These are phyloP conservation scores for Colletotrichum chlorophyti DNA, from an alignment of 2,329 filamentous ascomycete genomes.

Conservation along the genomic window DNA sequence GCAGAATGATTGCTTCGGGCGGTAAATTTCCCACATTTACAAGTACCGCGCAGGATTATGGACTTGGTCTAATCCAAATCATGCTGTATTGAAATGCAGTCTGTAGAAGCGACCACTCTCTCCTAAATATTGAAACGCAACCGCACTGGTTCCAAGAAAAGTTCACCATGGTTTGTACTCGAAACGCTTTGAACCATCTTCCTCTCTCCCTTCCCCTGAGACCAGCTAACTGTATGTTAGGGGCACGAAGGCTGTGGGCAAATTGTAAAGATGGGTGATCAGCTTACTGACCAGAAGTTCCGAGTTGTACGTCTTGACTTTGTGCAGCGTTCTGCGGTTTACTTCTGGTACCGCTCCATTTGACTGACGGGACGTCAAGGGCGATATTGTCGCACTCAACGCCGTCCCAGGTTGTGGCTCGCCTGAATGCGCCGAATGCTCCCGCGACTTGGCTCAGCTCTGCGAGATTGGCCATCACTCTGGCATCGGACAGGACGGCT, in stretches of 20 bases:
- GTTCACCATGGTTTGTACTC: slow-evolving; percentile 32
- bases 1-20: slow-evolving; percentile 43
- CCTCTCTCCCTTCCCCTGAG: not conserved
- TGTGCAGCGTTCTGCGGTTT: not conserved
- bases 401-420: slow-evolving; percentile 40
- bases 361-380: slow-evolving; percentile 35
- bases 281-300: slow-evolving; percentile 26
- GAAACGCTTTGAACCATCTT: not conserved
- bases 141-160: slow-evolving; percentile 37
- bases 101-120: slow-evolving; percentile 41
- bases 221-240: not conserved
- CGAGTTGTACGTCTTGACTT: slow-evolving; percentile 22
- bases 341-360: not conserved
- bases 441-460: slow-evolving; percentile 44
- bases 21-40: no score
- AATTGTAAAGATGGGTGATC: slow-evolving; percentile 32
- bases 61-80: no score
- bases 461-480: slow-evolving; percentile 46
- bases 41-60: no score
- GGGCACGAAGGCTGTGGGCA: slow-evolving; percentile 36
- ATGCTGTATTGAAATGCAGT: no score
- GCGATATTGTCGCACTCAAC: slow-evolving; percentile 40
- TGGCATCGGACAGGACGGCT: slow-evolving; percentile 51
- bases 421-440: slow-evolving; percentile 44
- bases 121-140: slow-evolving; percentile 37